phyloP scores from a whole-genome alignment of 805 yeast genomes.

The Candida xiaguanensis region DNA sequence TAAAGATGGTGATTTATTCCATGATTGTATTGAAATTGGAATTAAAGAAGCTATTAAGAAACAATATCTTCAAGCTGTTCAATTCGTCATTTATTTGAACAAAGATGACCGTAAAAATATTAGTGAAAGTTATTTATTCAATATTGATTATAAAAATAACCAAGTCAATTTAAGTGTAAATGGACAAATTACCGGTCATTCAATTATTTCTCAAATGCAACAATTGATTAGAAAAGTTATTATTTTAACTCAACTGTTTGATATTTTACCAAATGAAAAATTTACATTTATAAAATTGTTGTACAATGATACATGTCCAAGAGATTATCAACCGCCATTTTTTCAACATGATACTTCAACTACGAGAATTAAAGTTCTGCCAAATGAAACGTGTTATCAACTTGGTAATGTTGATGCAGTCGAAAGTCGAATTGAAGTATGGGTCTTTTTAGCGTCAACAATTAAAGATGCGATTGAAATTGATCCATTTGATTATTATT shows the following conservation, averaged over 20 bases:
- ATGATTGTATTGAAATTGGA: constrained; percentile 54
- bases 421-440: constrained; percentile 13
- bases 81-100: constrained; percentile 44
- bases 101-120: constrained; percentile 39
- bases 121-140: constrained; percentile 50
- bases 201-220: constrained; percentile 44
- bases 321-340: constrained; percentile 46
- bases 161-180: constrained; percentile 7
- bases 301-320: constrained; percentile 47
- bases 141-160: constrained; percentile 36
- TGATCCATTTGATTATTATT: constrained; percentile 25
- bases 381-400: not conserved
- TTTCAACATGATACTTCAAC: constrained; percentile 42
- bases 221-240: constrained; percentile 50
- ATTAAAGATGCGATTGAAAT: constrained; percentile 7
- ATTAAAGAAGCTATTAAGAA: constrained; percentile 41
- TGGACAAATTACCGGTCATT: constrained; percentile 3
- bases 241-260: constrained; percentile 50
- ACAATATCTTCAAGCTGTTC: constrained; percentile 41
- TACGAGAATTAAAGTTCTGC: constrained; percentile 26
- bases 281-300: constrained; percentile 46
- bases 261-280: constrained; percentile 44
- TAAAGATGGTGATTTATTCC: constrained; percentile 43
- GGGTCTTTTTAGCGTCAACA: constrained; percentile 15
- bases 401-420: constrained; percentile 10